Evolutionary conservation across 2,329 filamentous ascomycete genomes (phyloP).

Genomic region (Ceratocystis diversiconidia): DNA sequence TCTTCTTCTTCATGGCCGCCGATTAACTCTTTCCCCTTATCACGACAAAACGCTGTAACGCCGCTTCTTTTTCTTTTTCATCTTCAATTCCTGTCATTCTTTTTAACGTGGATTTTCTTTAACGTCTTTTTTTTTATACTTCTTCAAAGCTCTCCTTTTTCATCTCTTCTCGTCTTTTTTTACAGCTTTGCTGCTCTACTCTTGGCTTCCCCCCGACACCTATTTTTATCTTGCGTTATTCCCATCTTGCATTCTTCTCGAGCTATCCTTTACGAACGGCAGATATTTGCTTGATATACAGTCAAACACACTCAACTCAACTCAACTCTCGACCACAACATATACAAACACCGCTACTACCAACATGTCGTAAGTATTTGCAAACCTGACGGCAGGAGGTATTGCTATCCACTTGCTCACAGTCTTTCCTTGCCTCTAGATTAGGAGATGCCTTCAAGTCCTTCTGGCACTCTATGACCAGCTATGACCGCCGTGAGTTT

Average conservation of each 20-base stretch:
- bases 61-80: conserved; percentile 4
- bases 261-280: neutral
- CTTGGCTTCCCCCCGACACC: neutral
- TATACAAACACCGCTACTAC: neutral
- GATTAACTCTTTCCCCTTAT: neutral
- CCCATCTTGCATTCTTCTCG: neutral
- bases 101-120: conserved; percentile 7
- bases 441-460: conserved; percentile 63
- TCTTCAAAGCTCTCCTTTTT: conserved; percentile 3
- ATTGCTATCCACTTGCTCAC: conserved; percentile 3
- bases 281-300: neutral
- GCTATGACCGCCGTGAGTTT: conserved; percentile 50
- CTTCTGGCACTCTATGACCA: conserved; percentile 88
- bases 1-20: conserved; percentile 6
- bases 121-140: conserved; percentile 4
- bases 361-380: conserved; percentile 14
- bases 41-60: neutral
- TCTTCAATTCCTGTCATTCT: conserved; percentile 11
- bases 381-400: neutral
- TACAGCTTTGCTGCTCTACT: neutral
- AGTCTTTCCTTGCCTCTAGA: conserved; percentile 27
- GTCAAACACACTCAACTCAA: neutral
- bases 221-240: conserved; percentile 6
- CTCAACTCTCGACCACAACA: conserved; percentile 1
- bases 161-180: neutral